These are phyloP conservation scores for Ophiosphaerella narmari DNA, from an alignment of 2,329 filamentous ascomycete species.

Conservation along the genomic window DNA sequence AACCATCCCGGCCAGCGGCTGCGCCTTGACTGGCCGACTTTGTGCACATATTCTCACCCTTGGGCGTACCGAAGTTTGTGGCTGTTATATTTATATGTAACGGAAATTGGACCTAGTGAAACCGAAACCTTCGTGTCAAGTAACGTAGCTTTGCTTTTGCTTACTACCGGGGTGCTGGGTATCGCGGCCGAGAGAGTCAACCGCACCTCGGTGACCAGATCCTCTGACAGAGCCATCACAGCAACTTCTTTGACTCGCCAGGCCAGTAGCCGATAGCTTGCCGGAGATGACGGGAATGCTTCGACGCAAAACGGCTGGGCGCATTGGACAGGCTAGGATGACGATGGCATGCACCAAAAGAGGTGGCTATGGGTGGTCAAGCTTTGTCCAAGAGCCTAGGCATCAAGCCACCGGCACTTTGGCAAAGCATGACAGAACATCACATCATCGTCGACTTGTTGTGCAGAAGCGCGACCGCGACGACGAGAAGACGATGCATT, in stretches of 20 bases:
- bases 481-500: neutral
- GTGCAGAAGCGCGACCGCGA: neutral
- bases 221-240: neutral
- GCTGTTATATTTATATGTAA: constrained; percentile 2
- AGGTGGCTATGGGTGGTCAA: constrained; percentile 19
- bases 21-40: neutral
- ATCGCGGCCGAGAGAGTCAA: constrained; percentile 6
- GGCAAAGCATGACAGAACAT: constrained; percentile 25
- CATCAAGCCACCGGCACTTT: constrained; percentile 24
- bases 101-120: constrained; percentile 9
- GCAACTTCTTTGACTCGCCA: neutral
- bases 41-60: neutral
- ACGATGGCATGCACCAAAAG: constrained; percentile 26
- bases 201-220: neutral
- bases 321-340: constrained; percentile 8
- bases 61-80: neutral
- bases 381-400: constrained; percentile 37
- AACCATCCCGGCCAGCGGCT: too few relatives aligned
- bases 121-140: neutral
- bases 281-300: constrained; percentile 16
- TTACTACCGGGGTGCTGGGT: constrained; percentile 13
- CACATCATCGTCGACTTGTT: constrained; percentile 3
- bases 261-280: constrained; percentile 7
- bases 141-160: too few relatives aligned
- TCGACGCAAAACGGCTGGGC: constrained; percentile 14